Percentiles rank a stretch among this genome's conserved stretches.
Conservation (phyloP, 2,329 filamentous ascomycete species). For the Fusarium liriodendri region DNA sequence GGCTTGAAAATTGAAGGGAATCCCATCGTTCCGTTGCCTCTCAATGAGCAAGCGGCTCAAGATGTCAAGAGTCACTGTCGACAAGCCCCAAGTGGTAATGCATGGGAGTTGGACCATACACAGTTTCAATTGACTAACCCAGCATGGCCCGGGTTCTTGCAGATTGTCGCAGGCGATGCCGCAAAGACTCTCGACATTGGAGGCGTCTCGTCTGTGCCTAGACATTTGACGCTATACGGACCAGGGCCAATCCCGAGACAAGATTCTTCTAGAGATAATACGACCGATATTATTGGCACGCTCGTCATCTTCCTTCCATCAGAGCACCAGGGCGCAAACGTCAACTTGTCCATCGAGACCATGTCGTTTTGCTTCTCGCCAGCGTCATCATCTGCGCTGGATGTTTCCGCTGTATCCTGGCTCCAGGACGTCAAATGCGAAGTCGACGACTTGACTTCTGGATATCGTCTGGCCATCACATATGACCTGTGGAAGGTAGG, state of each 20-base stretch:
- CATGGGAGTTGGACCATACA: conserved; percentile 19
- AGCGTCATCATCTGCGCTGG: conserved; percentile 8
- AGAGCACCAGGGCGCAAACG: conserved; percentile 16
- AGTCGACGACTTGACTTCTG: conserved; percentile 10
- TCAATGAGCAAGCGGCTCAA: conserved; percentile 9
- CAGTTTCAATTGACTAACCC: conserved; percentile 27
- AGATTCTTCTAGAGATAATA: not conserved
- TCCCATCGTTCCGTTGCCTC: conserved; percentile 16
- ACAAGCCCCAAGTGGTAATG: not conserved
- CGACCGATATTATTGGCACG: not conserved
- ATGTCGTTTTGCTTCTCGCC: not conserved
- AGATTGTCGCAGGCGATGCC: not conserved
- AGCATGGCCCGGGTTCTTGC: conserved; percentile 10
- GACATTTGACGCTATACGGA: conserved; percentile 15
- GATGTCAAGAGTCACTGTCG: conserved; percentile 10
- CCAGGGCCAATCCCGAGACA: conserved; percentile 1
- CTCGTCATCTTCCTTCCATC: conserved; percentile 25
- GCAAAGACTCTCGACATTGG: not conserved
- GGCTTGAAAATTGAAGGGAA: conserved; percentile 15
- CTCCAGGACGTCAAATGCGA: conserved; percentile 1
- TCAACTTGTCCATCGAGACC: conserved; percentile 15
- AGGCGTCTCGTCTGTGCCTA: not conserved
- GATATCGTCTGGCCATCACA: conserved; percentile 22
- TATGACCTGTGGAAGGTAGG: conserved; percentile 11
- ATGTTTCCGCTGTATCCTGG: conserved; percentile 24